Conservation (phyloP, 805 yeast genomes). For the Spencermartinsiella europaea region DNA sequence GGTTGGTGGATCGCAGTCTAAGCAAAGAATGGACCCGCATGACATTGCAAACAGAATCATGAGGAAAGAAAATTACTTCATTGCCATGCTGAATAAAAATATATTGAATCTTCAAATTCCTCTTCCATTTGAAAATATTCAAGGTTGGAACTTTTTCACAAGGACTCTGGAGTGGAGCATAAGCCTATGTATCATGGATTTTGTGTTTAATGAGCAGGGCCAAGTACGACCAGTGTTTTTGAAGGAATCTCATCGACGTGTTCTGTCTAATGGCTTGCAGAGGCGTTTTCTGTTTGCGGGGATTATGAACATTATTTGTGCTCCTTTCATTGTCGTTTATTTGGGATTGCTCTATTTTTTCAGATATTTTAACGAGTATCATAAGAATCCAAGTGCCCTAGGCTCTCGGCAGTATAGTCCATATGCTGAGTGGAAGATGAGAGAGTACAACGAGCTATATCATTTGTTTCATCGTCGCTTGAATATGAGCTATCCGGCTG, state of each 20-base stretch:
- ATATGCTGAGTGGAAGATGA: constrained; percentile 87
- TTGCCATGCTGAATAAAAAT: constrained; percentile 79
- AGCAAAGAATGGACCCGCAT: constrained; percentile 80
- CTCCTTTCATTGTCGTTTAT: constrained; percentile 83
- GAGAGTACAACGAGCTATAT: constrained; percentile 90
- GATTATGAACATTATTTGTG: constrained; percentile 67
- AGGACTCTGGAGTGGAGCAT: constrained; percentile 93
- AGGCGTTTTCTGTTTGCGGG: constrained; percentile 88
- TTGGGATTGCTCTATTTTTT: constrained; percentile 80
- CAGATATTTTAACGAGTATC: constrained; percentile 88
- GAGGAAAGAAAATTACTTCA: constrained; percentile 91
- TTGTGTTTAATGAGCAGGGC: constrained; percentile 76
- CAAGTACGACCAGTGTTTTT: constrained; percentile 69
- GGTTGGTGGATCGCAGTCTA: constrained; percentile 40
- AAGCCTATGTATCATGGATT: constrained; percentile 81
- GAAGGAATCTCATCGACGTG: constrained; percentile 63
- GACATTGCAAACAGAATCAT: constrained; percentile 92
- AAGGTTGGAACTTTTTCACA: constrained; percentile 49
- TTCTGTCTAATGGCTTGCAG: constrained; percentile 61
- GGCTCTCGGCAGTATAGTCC: constrained; percentile 89
- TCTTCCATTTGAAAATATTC: constrained; percentile 35
- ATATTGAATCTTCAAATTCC: constrained; percentile 63
- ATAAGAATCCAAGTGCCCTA: constrained; percentile 77
- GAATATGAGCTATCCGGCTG: constrained; percentile 70
- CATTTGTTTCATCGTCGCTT: constrained; percentile 81